Evolutionary conservation across 495 filamentous ascomycete species (phyloP).

Genomic region (Aspergillus avenaceus): DNA sequence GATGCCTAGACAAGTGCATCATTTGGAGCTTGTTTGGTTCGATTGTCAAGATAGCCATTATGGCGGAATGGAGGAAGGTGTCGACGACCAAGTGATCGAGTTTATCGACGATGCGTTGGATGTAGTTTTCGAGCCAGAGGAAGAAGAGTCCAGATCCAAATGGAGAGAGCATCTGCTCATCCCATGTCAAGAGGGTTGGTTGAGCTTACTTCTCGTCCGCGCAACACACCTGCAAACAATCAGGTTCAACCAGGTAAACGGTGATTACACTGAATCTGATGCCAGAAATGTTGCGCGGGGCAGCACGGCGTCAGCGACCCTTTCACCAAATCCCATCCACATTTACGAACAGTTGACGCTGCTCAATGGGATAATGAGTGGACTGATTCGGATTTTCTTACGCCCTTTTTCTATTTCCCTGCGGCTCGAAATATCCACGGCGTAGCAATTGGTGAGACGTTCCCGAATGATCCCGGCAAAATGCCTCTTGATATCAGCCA

Average conservation of each 20-base stretch:
- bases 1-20: too few relatives aligned
- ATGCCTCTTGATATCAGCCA: neutral
- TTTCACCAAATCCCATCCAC: neutral
- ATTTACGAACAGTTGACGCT: neutral
- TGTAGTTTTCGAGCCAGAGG: neutral
- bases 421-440: neutral
- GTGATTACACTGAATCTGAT: neutral
- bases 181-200: neutral
- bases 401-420: slow-evolving; percentile 3
- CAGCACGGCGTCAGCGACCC: neutral
- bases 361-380: neutral
- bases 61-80: too few relatives aligned
- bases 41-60: too few relatives aligned
- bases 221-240: neutral
- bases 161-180: neutral
- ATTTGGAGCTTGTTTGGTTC: too few relatives aligned
- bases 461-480: neutral
- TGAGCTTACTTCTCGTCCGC: neutral
- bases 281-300: neutral
- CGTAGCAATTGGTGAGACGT: neutral
- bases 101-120: neutral
- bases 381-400: neutral
- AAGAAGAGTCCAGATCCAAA: neutral
- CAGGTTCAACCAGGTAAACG: neutral
- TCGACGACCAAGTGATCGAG: too few relatives aligned